phyloP scores from a whole-genome alignment of 139 green algal genomes.

The Chlorella sp. region DNA sequence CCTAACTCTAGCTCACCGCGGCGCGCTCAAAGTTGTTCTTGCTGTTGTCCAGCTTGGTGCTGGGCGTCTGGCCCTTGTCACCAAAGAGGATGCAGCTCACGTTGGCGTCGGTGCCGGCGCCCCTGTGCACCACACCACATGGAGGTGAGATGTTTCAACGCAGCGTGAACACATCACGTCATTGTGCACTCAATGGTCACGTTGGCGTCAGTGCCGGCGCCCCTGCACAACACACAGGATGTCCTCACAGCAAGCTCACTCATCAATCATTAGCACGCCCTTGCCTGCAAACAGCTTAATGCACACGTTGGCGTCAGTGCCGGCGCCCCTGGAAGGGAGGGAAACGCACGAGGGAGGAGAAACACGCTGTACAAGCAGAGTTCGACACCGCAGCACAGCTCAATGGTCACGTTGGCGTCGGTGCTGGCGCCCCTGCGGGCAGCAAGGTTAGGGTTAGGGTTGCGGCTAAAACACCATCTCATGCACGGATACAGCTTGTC shows the following conservation, averaged over 20 bases:
- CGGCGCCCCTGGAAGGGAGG: constrained; percentile 14
- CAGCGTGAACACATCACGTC: no score
- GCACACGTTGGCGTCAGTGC: constrained; percentile 37
- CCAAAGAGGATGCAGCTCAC: constrained; percentile 42
- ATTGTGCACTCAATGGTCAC: constrained; percentile 26
- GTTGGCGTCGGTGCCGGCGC: constrained; percentile 46
- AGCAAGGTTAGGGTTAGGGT: no score
- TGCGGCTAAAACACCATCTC: no score
- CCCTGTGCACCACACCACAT: no score
- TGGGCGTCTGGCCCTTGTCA: constrained; percentile 37
- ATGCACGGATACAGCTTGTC: no score
- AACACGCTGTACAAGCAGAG: neutral
- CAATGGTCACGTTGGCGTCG: no score
- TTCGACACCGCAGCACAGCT: neutral
- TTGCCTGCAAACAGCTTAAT: constrained; percentile 38
- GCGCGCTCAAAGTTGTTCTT: constrained; percentile 32
- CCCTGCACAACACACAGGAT: constrained; percentile 30
- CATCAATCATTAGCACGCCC: no score
- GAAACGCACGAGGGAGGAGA: neutral
- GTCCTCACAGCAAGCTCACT: constrained; percentile 8
- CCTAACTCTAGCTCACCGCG: constrained; percentile 1
- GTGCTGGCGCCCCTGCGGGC: no score
- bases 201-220: constrained; percentile 36
- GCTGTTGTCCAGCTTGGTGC: constrained; percentile 19
- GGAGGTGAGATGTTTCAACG: no score